phyloP scores from a whole-genome alignment of 345 rosid genomes.

The Euphorbia tirucalli region DNA sequence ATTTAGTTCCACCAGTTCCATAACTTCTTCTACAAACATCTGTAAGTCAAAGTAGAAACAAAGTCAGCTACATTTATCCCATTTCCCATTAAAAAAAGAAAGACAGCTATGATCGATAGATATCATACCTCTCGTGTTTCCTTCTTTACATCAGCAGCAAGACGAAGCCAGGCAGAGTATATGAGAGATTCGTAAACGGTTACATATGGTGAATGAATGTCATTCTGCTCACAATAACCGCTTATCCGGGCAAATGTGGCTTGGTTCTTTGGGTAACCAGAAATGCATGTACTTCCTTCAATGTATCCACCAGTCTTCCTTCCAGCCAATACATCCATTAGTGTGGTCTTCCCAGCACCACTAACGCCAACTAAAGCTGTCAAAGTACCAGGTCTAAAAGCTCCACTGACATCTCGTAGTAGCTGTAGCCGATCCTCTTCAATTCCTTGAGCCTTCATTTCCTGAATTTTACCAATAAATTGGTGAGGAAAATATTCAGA shows the following conservation, averaged over 20 bases:
- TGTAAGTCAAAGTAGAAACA: constrained; percentile 8
- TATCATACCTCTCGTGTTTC: constrained; percentile 40
- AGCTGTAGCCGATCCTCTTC: constrained; percentile 60
- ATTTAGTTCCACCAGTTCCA: constrained; percentile 55
- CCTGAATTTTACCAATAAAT: constrained; percentile 36
- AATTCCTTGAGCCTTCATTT: constrained; percentile 64
- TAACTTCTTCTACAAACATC: constrained; percentile 68
- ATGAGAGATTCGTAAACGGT: constrained; percentile 70
- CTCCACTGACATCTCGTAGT: constrained; percentile 61
- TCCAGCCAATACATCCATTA: constrained; percentile 74
- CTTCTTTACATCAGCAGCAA: constrained; percentile 40
- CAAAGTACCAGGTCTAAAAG: constrained; percentile 73
- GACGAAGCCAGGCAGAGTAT: constrained; percentile 82
- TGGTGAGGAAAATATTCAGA: neutral
- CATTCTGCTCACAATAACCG: constrained; percentile 83
- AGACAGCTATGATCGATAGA: neutral
- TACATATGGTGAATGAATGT: constrained; percentile 74
- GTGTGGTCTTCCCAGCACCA: constrained; percentile 88
- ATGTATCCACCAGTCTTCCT: constrained; percentile 72
- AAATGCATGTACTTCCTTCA: constrained; percentile 64
- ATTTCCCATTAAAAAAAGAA: neutral
- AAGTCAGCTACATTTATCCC: neutral
- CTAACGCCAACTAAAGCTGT: constrained; percentile 79
- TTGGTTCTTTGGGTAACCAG: constrained; percentile 75
- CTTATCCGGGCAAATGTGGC: constrained; percentile 72